These are phyloP conservation scores for Boletus eberwhitei DNA, from an alignment of 768 basidiomycete genomes.

Conservation along the genomic window DNA sequence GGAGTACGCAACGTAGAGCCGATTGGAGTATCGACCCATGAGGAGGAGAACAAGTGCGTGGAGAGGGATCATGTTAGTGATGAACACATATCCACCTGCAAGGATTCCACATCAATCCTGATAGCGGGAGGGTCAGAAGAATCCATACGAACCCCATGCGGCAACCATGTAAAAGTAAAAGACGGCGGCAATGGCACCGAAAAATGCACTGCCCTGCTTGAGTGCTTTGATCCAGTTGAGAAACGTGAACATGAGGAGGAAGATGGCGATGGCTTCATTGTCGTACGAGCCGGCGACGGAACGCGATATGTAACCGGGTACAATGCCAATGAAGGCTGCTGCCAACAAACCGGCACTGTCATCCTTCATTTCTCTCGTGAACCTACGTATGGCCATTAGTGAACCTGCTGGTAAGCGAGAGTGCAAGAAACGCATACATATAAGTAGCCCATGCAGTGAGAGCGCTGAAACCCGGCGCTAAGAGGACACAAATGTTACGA, in stretches of 20 bases:
- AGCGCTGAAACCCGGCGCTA: conserved; percentile 96
- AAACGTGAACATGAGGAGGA: conserved; percentile 99
- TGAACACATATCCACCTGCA: conserved; percentile 94
- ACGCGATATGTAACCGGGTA: conserved; percentile 97
- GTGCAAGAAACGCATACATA: conserved; percentile 55
- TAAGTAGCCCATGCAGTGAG: conserved; percentile 96
- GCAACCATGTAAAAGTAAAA: conserved; percentile 99
- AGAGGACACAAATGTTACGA: conserved; percentile 91
- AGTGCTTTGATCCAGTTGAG: conserved; percentile 96
- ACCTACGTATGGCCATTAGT: conserved; percentile 46
- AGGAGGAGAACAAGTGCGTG: conserved; percentile 92
- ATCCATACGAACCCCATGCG: conserved; percentile 77
- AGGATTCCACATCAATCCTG: conserved; percentile 9
- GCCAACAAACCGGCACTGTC: conserved; percentile 95
- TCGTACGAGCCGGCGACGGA: conserved; percentile 99
- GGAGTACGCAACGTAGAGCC: conserved; percentile 93
- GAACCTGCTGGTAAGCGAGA: neutral
- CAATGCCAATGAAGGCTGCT: conserved; percentile 97
- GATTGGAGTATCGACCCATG: conserved; percentile 92
- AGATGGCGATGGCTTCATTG: conserved; percentile 99
- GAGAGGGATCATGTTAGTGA: conserved; percentile 99
- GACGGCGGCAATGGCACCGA: conserved; percentile 83
- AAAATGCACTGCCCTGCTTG: conserved; percentile 90
- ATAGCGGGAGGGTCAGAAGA: neutral
- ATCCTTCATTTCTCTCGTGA: conserved; percentile 95